These are phyloP conservation scores for Paramecium octaurelia DNA, from an alignment of 73 alveolate genomes.

Conservation along the genomic window DNA sequence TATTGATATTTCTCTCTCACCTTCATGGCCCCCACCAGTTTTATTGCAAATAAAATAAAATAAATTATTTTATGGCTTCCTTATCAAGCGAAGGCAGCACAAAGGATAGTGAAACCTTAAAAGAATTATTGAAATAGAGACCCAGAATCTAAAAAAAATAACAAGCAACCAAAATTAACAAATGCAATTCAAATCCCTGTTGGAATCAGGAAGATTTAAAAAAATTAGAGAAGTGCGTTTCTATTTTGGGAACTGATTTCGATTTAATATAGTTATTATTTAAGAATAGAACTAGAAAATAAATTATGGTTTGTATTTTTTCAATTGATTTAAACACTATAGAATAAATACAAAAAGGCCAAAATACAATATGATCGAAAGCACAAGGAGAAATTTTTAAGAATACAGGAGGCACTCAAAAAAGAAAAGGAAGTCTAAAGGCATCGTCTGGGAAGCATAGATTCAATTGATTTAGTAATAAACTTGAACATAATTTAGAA, in stretches of 20 bases:
- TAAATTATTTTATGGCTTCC: constrained; percentile 26
- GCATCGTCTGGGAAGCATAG: background rate
- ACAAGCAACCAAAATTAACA: background rate
- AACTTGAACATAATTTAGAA: background rate
- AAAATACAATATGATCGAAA: background rate
- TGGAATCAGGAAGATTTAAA: constrained; percentile 19
- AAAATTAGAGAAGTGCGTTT: background rate
- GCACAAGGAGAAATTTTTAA: background rate
- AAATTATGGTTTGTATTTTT: background rate
- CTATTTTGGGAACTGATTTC: constrained; percentile 47
- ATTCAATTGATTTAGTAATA: constrained; percentile 9
- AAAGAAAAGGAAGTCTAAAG: background rate
- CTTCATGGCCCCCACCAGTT: background rate
- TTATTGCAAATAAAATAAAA: background rate
- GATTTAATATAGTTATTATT: constrained; percentile 2
- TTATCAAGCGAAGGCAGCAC: background rate
- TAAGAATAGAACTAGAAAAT: constrained; percentile 32
- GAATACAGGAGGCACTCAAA: background rate
- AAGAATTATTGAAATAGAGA: background rate
- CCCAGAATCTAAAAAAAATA: background rate
- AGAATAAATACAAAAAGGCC: constrained; percentile 35
- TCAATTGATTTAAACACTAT: background rate
- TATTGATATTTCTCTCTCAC: background rate
- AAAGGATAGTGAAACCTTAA: background rate
- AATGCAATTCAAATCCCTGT: background rate